Conservation (phyloP, 495 filamentous ascomycete genomes). For the Podospora bellae-mahoneyi region DNA sequence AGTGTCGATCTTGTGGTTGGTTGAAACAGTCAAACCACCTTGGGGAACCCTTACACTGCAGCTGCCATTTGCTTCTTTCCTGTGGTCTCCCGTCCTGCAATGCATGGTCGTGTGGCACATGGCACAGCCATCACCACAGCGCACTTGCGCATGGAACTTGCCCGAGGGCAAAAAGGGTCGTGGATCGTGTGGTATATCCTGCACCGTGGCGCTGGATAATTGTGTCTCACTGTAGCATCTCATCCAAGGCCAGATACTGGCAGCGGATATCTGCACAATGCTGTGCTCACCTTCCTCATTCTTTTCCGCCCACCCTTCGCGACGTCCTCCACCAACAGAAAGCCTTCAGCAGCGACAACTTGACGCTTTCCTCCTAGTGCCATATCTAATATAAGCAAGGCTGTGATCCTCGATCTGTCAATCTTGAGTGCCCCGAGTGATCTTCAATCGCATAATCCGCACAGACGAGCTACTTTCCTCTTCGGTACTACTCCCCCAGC, state of each 20-base stretch:
- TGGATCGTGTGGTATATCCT: background rate
- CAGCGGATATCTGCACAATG: constrained; percentile 3
- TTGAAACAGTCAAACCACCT: background rate
- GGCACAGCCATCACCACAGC: background rate
- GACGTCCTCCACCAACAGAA: background rate
- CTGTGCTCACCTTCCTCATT: background rate
- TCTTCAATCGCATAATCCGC: background rate
- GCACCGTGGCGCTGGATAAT: constrained; percentile 9
- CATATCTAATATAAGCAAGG: background rate
- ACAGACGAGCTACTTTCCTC: constrained; percentile 2
- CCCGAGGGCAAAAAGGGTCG: background rate
- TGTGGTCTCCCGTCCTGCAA: background rate
- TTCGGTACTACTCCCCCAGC: background rate
- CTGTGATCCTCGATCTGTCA: background rate
- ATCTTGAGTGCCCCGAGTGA: background rate
- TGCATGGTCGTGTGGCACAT: background rate
- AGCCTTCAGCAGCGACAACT: background rate
- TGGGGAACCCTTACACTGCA: background rate
- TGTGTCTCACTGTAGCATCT: constrained; percentile 1
- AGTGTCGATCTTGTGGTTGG: background rate
- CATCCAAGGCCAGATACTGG: background rate
- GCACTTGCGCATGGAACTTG: background rate
- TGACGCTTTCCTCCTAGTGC: background rate
- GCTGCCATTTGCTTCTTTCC: background rate
- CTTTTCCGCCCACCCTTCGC: too few species aligned